Base-by-base conservation (phyloP, 2,329 filamentous ascomycete species). In the Colletotrichum graminicola region DNA sequence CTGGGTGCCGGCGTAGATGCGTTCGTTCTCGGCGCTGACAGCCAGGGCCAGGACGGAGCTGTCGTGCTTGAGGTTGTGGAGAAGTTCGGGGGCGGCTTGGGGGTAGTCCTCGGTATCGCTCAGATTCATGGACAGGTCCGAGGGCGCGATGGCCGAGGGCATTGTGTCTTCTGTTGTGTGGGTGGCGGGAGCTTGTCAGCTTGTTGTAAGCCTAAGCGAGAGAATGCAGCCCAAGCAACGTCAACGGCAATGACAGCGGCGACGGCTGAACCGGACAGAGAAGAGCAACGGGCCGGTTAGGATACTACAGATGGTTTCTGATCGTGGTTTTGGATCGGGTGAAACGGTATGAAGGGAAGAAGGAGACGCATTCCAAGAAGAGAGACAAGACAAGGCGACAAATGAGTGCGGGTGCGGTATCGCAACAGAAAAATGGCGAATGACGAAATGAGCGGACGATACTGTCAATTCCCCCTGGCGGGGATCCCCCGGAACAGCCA, bases 1-100 rank as follows among this genome's bases (percentile, higher is more conserved):
- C 79, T 98, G 94, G 1, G 96, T 95, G 51, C 96, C 96, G 23
- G 95, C 95, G 80, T 94, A 99, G 65, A 99, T 92, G 78, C 91
- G 92, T 62, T 92, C 89, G 74, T 94, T 89, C 59, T 92, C 87
- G 62, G 93, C 87, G 68, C 94, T 94, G 32, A 97, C 90, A 5
- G 91, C 93, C 67, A 99, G 88, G 11, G 94, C 90, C 62, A 99
- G 90, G 59, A 97, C 93, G 2, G 92, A 94, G 80, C 90, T 93
- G 77, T 91, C 88, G 79, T 95, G 93, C 78, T 91, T 88, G 73
- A 97, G 88, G 75, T 90, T 91, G 79, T 97, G 94, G 69, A 91
- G 84, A 56, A 94, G 87, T 66, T 89, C 87, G n/a, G 93, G 93
- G 7, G 78, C 74, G 21, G 74, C 54, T 57, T 78, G 77, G 55